Evolutionary conservation across 805 yeast genomes (phyloP), one percentile per base, ranked within the genome.

Genomic region (Candida hungchunana): DNA sequence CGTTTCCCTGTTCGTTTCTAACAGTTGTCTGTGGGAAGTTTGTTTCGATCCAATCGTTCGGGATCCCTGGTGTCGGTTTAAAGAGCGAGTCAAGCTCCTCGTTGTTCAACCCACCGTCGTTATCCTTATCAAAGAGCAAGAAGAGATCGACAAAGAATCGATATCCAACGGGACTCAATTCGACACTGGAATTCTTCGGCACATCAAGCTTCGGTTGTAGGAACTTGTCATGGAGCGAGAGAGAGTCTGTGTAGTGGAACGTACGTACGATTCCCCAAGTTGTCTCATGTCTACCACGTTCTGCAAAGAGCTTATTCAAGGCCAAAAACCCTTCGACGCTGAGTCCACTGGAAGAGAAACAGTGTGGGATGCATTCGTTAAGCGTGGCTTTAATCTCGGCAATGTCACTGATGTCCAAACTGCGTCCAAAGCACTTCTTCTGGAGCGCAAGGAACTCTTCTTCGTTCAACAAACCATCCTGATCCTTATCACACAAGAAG

Each of bases 251-350:
- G 53, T 93, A 93, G 53, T 86, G 84, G 58, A 85, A 93, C 0
- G 88, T 73, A 34, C 99, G 60, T 18, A 93, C 57, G 15, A 93
- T 86, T 0, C 96, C 95, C 99, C 99, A 93, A 0, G 87, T 82
- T 0, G 97, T 93, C 56, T 93, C 99, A 57, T 93, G 97, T 21
- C 97, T 67, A 0, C 98, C 99, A 24, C 76, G 75, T 47, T 87
- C 95, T 1, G 94, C 95, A 56, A 83, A 93, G 18, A 85, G 60
- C 52, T 81, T 83, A 59, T 86, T 88, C 35, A 93, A 63, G 1
- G 77, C 63, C 3, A 93, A 60, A 51, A 93, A 93, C 0, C 95
- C 97, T 30, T 73, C 76, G 34, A 69, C 73, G 0, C 85, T 73
- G 3, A 90, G 64, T 0, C 95, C 95, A 32, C 58, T 61, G 0